Evolutionary conservation across 73 alveolate genomes (phyloP).

Genomic region (Effrenium voratum): DNA sequence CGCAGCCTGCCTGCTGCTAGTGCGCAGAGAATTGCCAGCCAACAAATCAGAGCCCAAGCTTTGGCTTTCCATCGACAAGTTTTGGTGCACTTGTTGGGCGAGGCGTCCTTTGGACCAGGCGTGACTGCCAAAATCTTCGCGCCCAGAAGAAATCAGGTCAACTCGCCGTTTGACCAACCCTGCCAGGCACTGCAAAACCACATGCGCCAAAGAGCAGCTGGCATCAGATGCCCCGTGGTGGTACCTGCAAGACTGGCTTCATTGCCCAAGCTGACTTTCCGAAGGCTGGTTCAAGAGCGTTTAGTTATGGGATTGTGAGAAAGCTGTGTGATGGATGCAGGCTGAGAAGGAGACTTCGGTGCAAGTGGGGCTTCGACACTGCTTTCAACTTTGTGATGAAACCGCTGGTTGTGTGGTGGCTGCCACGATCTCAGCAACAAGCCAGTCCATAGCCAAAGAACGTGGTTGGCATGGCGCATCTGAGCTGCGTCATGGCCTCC

Average conservation of each 20-base stretch:
- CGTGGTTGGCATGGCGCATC: no score
- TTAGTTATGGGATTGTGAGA: background rate
- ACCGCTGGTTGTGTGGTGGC: constrained; percentile 79
- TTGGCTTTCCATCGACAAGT: constrained; percentile 6
- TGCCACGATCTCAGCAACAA: background rate
- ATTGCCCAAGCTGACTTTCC: constrained; percentile 76
- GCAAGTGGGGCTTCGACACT: constrained; percentile 41
- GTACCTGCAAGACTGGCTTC: constrained; percentile 88
- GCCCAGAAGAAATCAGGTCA: no score
- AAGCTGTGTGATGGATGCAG: background rate
- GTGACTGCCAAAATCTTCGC: no score
- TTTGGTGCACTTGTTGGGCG: constrained; percentile 31
- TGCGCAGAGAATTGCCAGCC: constrained; percentile 38
- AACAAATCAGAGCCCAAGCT: constrained; percentile 3
- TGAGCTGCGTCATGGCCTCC: background rate
- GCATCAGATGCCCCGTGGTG: constrained; percentile 56
- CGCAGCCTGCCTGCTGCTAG: background rate
- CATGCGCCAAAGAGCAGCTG: background rate
- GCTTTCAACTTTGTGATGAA: constrained; percentile 71
- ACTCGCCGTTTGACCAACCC: background rate
- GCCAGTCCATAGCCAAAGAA: background rate
- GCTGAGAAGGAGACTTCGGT: background rate
- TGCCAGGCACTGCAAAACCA: background rate
- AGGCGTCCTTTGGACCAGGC: background rate
- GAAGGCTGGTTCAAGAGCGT: background rate